Evolutionary conservation across 2,329 filamentous ascomycete genomes (phyloP).

Genomic region (Davidsoniella eucalypti): DNA sequence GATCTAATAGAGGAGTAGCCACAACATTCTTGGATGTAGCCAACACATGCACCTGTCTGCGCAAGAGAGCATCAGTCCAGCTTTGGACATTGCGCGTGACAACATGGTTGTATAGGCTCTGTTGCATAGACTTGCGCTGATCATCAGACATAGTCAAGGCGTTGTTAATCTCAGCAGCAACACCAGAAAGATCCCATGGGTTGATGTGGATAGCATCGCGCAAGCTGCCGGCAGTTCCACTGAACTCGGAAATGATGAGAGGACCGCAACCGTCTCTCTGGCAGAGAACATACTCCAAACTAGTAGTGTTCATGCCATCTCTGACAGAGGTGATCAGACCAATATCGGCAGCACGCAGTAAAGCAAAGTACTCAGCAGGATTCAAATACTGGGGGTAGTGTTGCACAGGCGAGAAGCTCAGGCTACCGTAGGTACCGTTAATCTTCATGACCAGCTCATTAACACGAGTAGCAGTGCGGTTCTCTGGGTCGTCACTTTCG

Average conservation of each 20-base stretch:
- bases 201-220: slow-evolving; percentile 88
- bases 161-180: slow-evolving; percentile 66
- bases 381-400: slow-evolving; percentile 89
- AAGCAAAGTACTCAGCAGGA: slow-evolving; percentile 81
- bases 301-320: slow-evolving; percentile 96
- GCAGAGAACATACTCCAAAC: slow-evolving; percentile 84
- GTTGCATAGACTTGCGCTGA: slow-evolving; percentile 52
- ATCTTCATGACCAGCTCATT: slow-evolving; percentile 83
- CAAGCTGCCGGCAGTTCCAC: slow-evolving; percentile 76
- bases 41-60: slow-evolving; percentile 64
- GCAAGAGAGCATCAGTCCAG: slow-evolving; percentile 70
- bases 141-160: slow-evolving; percentile 61
- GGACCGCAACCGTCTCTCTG: slow-evolving; percentile 77
- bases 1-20: slow-evolving; percentile 69
- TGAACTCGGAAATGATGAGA: slow-evolving; percentile 90
- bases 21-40: slow-evolving; percentile 58
- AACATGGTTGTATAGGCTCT: slow-evolving; percentile 66
- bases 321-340: slow-evolving; percentile 89
- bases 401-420: slow-evolving; percentile 80
- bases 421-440: slow-evolving; percentile 75
- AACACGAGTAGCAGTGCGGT: slow-evolving; percentile 73
- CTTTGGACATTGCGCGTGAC: slow-evolving; percentile 70
- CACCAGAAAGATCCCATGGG: slow-evolving; percentile 77
- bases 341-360: slow-evolving; percentile 80
- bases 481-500: slow-evolving; percentile 60